These are phyloP conservation scores for Claviceps sorghi DNA, from an alignment of 2,329 filamentous ascomycete genomes.

Conservation along the genomic window DNA sequence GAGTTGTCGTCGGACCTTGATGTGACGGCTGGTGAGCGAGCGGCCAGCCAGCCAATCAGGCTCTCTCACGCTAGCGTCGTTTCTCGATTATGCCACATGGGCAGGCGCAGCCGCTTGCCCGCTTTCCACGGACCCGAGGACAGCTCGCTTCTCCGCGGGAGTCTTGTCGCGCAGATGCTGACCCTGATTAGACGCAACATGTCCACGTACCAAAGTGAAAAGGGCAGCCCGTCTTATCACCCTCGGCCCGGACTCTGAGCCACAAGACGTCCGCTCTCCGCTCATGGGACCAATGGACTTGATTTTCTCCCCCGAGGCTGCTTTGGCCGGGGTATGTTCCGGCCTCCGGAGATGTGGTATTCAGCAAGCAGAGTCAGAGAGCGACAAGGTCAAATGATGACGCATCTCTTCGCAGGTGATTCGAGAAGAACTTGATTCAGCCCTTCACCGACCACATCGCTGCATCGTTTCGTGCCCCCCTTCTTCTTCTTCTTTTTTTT, in stretches of 20 bases:
- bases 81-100: too few species aligned
- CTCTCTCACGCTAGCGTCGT: too few species aligned
- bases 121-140: too few species aligned
- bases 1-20: too few species aligned
- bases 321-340: neutral
- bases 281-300: neutral
- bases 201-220: neutral
- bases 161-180: too few species aligned
- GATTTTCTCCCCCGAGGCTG: neutral
- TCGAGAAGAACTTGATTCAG: neutral
- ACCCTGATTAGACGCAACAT: neutral
- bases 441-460: too few species aligned
- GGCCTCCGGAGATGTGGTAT: conserved; percentile 5
- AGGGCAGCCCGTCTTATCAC: neutral
- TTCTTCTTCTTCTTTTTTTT: too few species aligned
- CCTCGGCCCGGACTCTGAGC: neutral
- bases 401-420: neutral
- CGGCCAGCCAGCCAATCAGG: neutral
- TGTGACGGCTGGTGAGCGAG: too few species aligned
- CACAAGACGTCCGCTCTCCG: neutral
- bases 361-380: neutral
- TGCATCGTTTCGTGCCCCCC: neutral
- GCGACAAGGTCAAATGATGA: neutral
- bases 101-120: too few species aligned
- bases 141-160: too few species aligned